A percentile compares a stretch with the other conserved stretches of the same genome.
Conservation (phyloP, 2,329 filamentous ascomycete genomes). For the Neofusicoccum laricinum region DNA sequence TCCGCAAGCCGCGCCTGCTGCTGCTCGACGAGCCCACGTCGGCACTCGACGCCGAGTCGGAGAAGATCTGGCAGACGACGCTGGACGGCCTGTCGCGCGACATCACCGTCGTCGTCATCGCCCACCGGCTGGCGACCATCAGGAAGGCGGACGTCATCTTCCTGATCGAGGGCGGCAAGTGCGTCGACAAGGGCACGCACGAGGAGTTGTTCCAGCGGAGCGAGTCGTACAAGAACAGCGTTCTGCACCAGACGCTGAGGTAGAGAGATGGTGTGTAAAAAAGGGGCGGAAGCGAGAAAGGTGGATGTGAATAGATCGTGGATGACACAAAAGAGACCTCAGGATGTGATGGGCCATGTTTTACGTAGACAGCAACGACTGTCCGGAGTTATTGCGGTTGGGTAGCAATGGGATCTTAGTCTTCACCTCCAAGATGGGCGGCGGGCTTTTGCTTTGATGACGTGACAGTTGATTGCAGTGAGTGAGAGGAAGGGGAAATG, state of each 20-base stretch:
- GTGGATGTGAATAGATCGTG: not conserved
- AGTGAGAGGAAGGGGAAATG: no score
- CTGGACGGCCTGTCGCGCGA: constrained; percentile 36
- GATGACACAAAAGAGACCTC: not conserved
- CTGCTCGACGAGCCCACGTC: constrained; percentile 44
- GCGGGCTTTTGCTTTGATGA: no score
- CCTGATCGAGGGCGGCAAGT: constrained; percentile 44
- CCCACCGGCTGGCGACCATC: constrained; percentile 43
- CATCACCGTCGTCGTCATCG: constrained; percentile 45
- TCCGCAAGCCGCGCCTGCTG: constrained; percentile 41
- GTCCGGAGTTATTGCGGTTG: no score
- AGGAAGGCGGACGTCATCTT: constrained; percentile 44
- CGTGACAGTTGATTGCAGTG: no score
- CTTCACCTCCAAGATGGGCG: no score
- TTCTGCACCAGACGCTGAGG: constrained; percentile 47
- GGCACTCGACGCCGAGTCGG: constrained; percentile 42
- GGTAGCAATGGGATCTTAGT: no score
- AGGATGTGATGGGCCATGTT: no score
- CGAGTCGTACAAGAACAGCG: constrained; percentile 51
- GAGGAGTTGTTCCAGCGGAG: constrained; percentile 47
- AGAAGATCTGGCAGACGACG: constrained; percentile 39
- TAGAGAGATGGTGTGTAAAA: not conserved
- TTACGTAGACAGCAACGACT: no score
- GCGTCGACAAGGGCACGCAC: constrained; percentile 50
- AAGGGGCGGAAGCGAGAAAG: no score